Conservation (phyloP, 2,329 filamentous ascomycete genomes). For the Venturiaceae sp. region DNA sequence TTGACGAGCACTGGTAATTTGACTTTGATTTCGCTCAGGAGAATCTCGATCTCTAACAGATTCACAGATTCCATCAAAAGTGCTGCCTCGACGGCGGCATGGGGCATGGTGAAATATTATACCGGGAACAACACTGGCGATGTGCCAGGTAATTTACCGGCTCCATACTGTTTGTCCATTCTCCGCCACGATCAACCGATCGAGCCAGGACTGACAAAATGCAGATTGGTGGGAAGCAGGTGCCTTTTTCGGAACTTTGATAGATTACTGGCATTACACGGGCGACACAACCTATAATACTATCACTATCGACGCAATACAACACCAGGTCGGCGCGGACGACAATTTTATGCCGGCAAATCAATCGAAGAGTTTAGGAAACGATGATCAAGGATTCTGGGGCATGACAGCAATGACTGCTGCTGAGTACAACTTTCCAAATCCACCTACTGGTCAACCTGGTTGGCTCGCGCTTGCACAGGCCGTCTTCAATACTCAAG, state of each 20-base stretch:
- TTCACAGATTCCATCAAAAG: conserved; percentile 50
- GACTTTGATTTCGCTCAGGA: too few species aligned
- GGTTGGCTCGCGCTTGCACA: conserved; percentile 17
- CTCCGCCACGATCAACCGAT: conserved; percentile 42
- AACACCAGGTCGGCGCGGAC: conserved; percentile 28
- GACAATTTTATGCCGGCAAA: conserved; percentile 31
- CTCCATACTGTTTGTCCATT: conserved; percentile 43
- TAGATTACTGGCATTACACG: conserved; percentile 34
- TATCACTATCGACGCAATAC: conserved; percentile 32
- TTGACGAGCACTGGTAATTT: background rate
- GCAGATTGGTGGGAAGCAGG: conserved; percentile 29
- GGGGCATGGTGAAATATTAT: conserved; percentile 55
- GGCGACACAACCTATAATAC: conserved; percentile 31
- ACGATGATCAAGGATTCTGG: conserved; percentile 52
- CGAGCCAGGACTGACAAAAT: conserved; percentile 18
- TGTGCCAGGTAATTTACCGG: conserved; percentile 42
- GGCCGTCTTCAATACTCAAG: conserved; percentile 30
- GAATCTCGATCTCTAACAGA: background rate
- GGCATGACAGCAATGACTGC: conserved; percentile 46
- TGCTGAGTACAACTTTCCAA: conserved; percentile 39
- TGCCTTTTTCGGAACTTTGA: conserved; percentile 28
- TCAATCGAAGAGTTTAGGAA: conserved; percentile 39
- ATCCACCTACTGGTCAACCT: conserved; percentile 23
- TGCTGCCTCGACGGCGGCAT: conserved; percentile 52
- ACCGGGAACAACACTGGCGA: conserved; percentile 23